Evolutionary conservation across 257 asterid genomes (phyloP), one percentile per base, ranked within the genome.

Genomic region (Rauvolfia tetraphylla): DNA sequence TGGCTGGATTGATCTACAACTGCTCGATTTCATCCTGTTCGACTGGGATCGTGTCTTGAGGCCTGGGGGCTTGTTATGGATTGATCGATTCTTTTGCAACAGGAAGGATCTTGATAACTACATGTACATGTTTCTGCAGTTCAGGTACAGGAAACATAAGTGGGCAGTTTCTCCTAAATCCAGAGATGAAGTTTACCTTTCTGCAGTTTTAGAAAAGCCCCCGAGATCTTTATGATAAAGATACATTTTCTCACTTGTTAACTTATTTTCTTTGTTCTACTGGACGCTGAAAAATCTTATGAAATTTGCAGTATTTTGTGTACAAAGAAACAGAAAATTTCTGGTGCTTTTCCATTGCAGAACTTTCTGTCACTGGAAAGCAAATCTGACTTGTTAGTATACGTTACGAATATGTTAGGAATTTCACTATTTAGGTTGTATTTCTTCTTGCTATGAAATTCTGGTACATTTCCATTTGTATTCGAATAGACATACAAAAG

Each of bases 11-110:
- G 97, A 94, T 84, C 68, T 92, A 76, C 93, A 84, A 83, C 74
- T 90, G 72, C 75, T 94, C 76, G 98, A 92, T 81, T 94, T 87
- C 73, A 90, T 94, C 70, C 81, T 94, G 67, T 94, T 92, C 33
- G 97, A 94, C 17, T 94, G 98, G 98, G 98, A 94, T 72, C 90
- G 97, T 0, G 81, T 92, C 11, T 75, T 92, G 76, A 89, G 98
- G 89, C 97, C 96, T 0, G 97, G 98, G 6, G 98, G 97, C 0
- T 78, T 94, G 85, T 61, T 90, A 76, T 90, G 97, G 98, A 89
- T 94, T 42, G 97, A 92, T 56, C 79, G 91, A 31, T 94, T 94
- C 85, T 92, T 94, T 39, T 92, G 96, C 78, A 90, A 81, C 51
- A 92, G 97, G 84, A 92, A 85, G 58, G 93, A 90, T 75, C 81